Base-by-base conservation (phyloP, 2,329 filamentous ascomycete species). In the Aureobasidium sp. region DNA sequence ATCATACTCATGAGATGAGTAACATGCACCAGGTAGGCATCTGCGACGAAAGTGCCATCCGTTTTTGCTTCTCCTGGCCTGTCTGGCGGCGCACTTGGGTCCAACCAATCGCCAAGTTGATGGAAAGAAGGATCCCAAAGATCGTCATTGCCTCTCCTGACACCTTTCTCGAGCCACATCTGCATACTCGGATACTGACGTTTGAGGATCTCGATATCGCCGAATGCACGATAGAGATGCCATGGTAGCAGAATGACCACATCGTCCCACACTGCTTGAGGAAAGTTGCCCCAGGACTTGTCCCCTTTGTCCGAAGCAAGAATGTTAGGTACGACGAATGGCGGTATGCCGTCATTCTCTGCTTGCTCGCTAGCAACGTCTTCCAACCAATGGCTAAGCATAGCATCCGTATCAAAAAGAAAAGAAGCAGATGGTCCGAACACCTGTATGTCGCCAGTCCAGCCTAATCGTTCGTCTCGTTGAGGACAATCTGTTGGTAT, bases 401-500 rank as follows among this genome's bases (percentile, higher is more conserved):
- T 79, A 0, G 79, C 81, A 0, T 75, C 70, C 1, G 79, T 78
- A 65, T 84, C 74, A 68, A 80, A 86, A 0, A 86, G 72, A 64
- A 80, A 85, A 55, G 76, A 80, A 0, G 80, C 77, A 0, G 81
- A 79, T 0, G 80, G 78, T 0, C 74, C 72, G 63, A 85, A 85
- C 1, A 77, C 75, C 41, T 79, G 78, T 8, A 76, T 72, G 64
- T 83, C 79, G 17, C 83, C 79, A 0, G 78, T 81, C 83, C 82
- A 82, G 22, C 79, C 79, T 6, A 84, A 69, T 0, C 81, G 75
- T 69, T 84, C 81, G 59, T 84, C 81, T 1, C 81, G 74, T 64
- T 84, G 80, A 0, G 82, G 82, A 65, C 81, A 84, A 66, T 86
- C 84, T 0, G 82, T 85, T 0, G 82, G 82, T 0, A 85, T 70